A percentile compares a stretch with the other conserved stretches of the same genome.
Conservation (phyloP, 2,329 filamentous ascomycete species). For the Xylaria multiplex region DNA sequence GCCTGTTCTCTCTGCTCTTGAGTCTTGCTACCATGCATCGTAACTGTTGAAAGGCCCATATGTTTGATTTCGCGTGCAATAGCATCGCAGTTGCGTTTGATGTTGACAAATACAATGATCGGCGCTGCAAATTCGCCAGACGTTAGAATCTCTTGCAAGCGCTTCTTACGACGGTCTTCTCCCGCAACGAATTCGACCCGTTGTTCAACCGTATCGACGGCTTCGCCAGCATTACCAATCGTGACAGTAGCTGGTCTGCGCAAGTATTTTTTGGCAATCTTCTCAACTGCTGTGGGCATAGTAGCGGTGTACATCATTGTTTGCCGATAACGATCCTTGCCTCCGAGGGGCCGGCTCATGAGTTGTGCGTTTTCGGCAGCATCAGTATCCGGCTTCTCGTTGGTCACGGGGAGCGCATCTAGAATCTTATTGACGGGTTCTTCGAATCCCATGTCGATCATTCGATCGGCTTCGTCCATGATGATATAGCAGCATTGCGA, state of each 20-base stretch:
- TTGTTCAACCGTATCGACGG: constrained; percentile 97
- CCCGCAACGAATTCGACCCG: constrained; percentile 90
- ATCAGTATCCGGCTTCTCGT: constrained; percentile 95
- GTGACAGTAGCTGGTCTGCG: constrained; percentile 92
- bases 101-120: constrained; percentile 99
- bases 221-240: constrained; percentile 93
- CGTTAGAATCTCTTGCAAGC: constrained; percentile 87
- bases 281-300: constrained; percentile 92
- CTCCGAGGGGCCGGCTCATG: constrained; percentile 84
- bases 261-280: constrained; percentile 96
- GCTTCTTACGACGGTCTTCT: constrained; percentile 96
- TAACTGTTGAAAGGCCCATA: constrained; percentile 90
- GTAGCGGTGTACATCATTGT: constrained; percentile 99
- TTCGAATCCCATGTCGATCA: constrained; percentile 99
- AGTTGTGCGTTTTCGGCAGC: constrained; percentile 84
- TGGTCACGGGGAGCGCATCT: constrained; percentile 88
- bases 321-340: constrained; percentile 85
- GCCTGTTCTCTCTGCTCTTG: constrained; percentile 98
- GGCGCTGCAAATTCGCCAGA: constrained; percentile 84
- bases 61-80: constrained; percentile 93
- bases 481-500: constrained; percentile 98
- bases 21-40: constrained; percentile 93
- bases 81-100: constrained; percentile 98
- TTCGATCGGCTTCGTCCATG: constrained; percentile 99
- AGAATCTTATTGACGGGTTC: constrained; percentile 98